Evolutionary conservation across 2,329 filamentous ascomycete species (phyloP).

Genomic region (Zymoseptoria ardabiliae): DNA sequence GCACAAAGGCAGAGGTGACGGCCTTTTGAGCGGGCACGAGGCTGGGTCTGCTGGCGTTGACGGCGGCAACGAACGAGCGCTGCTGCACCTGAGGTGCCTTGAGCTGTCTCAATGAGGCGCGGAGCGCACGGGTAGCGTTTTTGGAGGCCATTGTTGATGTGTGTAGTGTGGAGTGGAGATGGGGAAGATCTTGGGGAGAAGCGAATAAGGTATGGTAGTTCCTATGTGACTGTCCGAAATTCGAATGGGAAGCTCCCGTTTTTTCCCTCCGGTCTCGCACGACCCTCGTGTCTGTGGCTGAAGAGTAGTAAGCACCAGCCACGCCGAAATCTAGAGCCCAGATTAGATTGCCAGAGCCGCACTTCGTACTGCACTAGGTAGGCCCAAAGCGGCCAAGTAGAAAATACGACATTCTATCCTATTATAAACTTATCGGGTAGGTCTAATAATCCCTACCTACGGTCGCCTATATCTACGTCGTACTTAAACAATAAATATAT

Average conservation of each 20-base stretch:
- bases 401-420: too few species aligned
- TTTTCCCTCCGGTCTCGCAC: background rate
- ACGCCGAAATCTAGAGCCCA: background rate
- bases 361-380: background rate
- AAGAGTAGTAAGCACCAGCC: background rate
- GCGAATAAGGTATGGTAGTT: too few species aligned
- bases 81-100: slow-evolving; percentile 43
- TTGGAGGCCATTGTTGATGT: slow-evolving; percentile 61
- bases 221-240: slow-evolving; percentile 2
- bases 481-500: too few species aligned
- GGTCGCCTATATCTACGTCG: too few species aligned
- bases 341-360: background rate
- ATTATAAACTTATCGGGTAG: too few species aligned
- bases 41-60: slow-evolving; percentile 42
- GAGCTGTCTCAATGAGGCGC: slow-evolving; percentile 50
- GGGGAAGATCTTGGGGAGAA: background rate
- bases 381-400: too few species aligned
- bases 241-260: background rate
- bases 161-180: slow-evolving; percentile 3
- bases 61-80: slow-evolving; percentile 53
- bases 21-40: slow-evolving; percentile 41
- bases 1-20: slow-evolving; percentile 40
- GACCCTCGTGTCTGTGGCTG: background rate
- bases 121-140: slow-evolving; percentile 58
- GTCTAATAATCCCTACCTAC: too few species aligned